phyloP scores from a whole-genome alignment of 352 stramenopile genomes.

The Pythium sp. region DNA sequence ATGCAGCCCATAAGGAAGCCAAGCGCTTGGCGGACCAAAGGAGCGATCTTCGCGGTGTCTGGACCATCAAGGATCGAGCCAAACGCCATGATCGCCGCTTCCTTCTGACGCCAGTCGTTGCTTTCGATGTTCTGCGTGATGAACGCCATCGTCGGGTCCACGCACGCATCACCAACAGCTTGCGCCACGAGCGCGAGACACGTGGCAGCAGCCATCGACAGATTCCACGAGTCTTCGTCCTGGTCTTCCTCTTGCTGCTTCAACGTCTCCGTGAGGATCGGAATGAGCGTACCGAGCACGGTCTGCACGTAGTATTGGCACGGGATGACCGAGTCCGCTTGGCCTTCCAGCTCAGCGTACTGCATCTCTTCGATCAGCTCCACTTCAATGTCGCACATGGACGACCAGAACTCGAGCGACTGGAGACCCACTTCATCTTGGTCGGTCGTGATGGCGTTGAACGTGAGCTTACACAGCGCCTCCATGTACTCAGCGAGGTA shows the following conservation, averaged over 20 bases:
- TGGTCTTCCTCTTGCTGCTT: constrained; percentile 95
- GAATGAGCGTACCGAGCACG: constrained; percentile 86
- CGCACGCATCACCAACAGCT: constrained; percentile 90
- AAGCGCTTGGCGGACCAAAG: constrained; percentile 91
- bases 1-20: constrained; percentile 91
- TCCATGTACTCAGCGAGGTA: constrained; percentile 96
- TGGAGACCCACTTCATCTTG: constrained; percentile 91
- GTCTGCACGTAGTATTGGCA: constrained; percentile 90
- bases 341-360: constrained; percentile 69
- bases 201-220: constrained; percentile 93
- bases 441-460: constrained; percentile 91
- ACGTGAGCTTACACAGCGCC: constrained; percentile 94
- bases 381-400: constrained; percentile 95
- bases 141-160: constrained; percentile 92
- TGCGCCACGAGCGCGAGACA: constrained; percentile 93
- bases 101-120: constrained; percentile 93
- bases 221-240: constrained; percentile 94
- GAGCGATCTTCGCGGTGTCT: constrained; percentile 87
- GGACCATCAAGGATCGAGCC: constrained; percentile 94
- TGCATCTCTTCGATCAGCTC: constrained; percentile 92
- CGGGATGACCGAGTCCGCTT: constrained; percentile 44
- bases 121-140: constrained; percentile 94
- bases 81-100: constrained; percentile 97
- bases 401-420: constrained; percentile 98
- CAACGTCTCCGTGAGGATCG: constrained; percentile 91